These are phyloP conservation scores for Rhynchospora tenuis DNA, from an alignment of 176 grass and related monocot genomes.

Conservation along the genomic window DNA sequence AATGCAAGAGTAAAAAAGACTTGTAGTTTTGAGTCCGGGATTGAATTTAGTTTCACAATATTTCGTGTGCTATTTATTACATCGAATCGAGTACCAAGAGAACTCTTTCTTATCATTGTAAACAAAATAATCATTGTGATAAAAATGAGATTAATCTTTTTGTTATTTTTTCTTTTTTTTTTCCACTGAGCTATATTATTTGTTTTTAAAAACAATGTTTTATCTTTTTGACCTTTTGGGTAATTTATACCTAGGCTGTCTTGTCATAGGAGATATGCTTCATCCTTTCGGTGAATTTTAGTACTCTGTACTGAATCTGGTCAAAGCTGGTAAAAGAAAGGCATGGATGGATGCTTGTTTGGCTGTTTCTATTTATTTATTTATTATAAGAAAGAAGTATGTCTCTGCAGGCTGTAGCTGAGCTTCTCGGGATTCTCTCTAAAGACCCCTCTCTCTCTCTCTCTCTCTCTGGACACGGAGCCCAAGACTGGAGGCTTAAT, in stretches of 20 bases:
- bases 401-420: background rate
- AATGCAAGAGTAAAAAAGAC: too few species aligned
- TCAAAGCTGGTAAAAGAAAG: conserved; percentile 10
- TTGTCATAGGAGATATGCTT: background rate
- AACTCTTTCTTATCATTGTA: too few species aligned
- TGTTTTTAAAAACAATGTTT: too few species aligned
- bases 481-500: conserved; percentile 11
- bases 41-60: too few species aligned
- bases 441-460: background rate
- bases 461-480: background rate
- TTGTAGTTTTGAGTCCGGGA: too few species aligned
- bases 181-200: too few species aligned
- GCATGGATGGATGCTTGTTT: background rate
- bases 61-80: too few species aligned
- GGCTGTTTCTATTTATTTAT: too few species aligned
- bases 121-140: too few species aligned
- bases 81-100: too few species aligned
- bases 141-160: too few species aligned
- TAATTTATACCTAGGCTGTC: background rate
- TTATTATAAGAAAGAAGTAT: background rate
- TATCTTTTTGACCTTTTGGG: background rate
- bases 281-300: background rate
- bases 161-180: too few species aligned
- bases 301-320: background rate
- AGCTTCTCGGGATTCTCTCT: background rate